Base-by-base conservation (phyloP, 2,329 filamentous ascomycete genomes). In the Fusarium lateritium region DNA sequence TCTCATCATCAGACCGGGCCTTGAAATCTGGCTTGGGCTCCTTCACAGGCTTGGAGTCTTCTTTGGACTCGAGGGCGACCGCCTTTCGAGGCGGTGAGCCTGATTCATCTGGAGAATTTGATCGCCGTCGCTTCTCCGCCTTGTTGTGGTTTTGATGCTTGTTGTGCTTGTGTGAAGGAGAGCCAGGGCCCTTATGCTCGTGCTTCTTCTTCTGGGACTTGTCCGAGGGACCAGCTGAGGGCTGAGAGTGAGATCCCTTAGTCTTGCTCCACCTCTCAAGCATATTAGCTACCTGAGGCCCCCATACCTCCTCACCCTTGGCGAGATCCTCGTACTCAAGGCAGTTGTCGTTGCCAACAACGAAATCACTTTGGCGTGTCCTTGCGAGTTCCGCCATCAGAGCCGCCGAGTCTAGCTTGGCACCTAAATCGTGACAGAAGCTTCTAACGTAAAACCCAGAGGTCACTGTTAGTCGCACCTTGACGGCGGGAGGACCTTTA, bases 371-470 rank as follows among this genome's bases (percentile, higher is more conserved):
- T 80, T 99, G 96, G 53, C 92, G 88, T 5, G 89, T 92, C 56
- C 96, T 91, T 58, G 92, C 87, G 21, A 99, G 87, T 72, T 92
- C 90, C 22, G 92, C 89, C 95, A 99, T 98, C 70, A 96, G 85
- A 34, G 88, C 96, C 24, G 93, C 89, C 14, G 94, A 97, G 53
- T 88, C 89, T 15, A 98, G 85, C 71, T 93, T 94, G 70, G 90
- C 84, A 22, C 95, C 96, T 5, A 99, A 86, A 75, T 99, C 96
- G 77, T 98, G 94, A 73, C 94, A 94, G 72, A 99, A 89, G 60
- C 92, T 97, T 67, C 96, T 92, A 15, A 99, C 94, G 79, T 99
- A 99, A 84, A 98, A 99, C 39, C 96, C 96, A 1, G 94, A 97
- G 3, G 94, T 94, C 52, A 98, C 95, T 1, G 93, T 97, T 88